Evolutionary conservation across 768 basidiomycete genomes (phyloP).

Genomic region (Phaffia australis): DNA sequence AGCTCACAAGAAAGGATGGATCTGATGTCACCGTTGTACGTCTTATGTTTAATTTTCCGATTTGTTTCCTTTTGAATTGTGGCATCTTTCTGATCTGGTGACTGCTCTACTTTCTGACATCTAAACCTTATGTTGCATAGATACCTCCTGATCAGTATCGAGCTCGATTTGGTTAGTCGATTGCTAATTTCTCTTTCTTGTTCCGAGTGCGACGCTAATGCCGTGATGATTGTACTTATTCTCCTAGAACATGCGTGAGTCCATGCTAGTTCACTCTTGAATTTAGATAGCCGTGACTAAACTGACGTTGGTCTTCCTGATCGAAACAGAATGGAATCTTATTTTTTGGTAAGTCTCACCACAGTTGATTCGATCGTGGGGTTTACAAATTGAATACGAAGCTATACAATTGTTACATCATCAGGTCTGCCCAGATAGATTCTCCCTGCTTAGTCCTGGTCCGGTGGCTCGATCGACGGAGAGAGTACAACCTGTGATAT

Average conservation of each 20-base stretch:
- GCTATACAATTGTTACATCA: neutral
- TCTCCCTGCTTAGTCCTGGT: neutral
- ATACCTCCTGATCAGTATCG: constrained; percentile 19
- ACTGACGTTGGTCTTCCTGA: neutral
- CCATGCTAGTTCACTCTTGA: neutral
- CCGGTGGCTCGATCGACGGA: neutral
- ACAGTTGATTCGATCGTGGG: no score
- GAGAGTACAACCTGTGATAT: neutral
- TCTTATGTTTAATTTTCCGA: neutral
- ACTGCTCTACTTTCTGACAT: no score
- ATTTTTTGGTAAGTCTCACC: no score
- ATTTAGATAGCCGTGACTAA: neutral
- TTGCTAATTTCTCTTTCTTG: constrained; percentile 16
- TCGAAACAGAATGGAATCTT: no score
- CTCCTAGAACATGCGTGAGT: neutral
- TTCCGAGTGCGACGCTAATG: neutral
- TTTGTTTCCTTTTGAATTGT: no score
- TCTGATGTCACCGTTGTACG: constrained; percentile 16
- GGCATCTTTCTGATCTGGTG: no score
- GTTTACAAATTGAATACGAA: no score
- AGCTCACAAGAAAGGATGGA: constrained; percentile 43
- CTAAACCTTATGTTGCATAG: constrained; percentile 1
- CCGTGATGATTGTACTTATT: no score
- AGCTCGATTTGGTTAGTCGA: constrained; percentile 17
- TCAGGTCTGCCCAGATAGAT: neutral